Base-by-base conservation (phyloP, 2,329 filamentous ascomycete genomes). In the Fonsecaea multimorphosa region DNA sequence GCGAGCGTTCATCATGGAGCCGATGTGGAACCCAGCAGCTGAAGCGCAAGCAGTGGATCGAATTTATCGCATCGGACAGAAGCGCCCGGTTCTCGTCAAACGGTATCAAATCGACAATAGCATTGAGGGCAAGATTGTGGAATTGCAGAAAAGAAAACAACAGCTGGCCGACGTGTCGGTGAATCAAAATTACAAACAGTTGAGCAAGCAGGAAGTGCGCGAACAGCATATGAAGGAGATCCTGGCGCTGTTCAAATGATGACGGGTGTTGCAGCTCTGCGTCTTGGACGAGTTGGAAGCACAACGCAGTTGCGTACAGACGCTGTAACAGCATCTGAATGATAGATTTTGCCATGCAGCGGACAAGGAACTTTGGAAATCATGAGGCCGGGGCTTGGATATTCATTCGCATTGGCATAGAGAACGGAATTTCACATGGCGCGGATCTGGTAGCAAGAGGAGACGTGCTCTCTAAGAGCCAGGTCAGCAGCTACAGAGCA, bases 1-100 rank as follows among this genome's bases (percentile, higher is more conserved):
- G 75, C 90, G 87, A 62, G 94, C 96, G 14, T 98, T 95, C 76
- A 91, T 98, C 73, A 98, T 99, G 94, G 95, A 99, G 76, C 95
- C 95, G 4, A 93, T 97, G 75, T 99, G 94, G 81, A 99, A 99
- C 74, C 95, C 95, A 0, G 93, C 93, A 0, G 92, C 93, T 0
- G 94, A 99, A 77, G 91, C 93, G 4, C 95, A 99, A 79, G 95
- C 95, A 1, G 86, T 98, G 7, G 95, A 98, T 76, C 91, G 95
- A 32, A 92, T 99, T 5, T 93, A 97, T 76, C 89, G 93, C 19
- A 82, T 97, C 1, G 93, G 95, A 0, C 95, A 99, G 81, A 95
- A 87, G 72, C 85, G 95, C n/a, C 86, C 89, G 12, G 95, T 99
- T 0, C 86, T 86, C n/a, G 96, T 93, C 1, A 88, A 91, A 40